phyloP scores from a whole-genome alignment of 176 grass and related monocot species.

The Avena atlantica region DNA sequence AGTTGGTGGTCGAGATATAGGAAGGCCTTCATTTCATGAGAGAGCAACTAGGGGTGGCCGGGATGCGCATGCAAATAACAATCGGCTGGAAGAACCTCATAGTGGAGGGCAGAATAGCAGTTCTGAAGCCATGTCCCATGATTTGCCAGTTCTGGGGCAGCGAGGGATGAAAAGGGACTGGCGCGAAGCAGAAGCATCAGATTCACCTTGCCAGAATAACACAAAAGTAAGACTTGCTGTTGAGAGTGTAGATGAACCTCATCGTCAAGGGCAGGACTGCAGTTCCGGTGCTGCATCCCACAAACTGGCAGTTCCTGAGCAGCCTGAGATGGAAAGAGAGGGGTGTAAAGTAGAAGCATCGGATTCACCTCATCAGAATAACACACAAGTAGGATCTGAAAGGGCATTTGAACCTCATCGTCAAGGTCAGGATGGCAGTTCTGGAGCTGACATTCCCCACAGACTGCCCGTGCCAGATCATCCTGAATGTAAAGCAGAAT shows the following conservation, averaged over 20 bases:
- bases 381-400: slow-evolving; percentile 25
- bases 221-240: slow-evolving; percentile 40
- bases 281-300: background rate
- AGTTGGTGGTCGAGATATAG: slow-evolving; percentile 32
- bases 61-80: slow-evolving; percentile 33
- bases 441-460: slow-evolving; percentile 2
- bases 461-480: slow-evolving; percentile 10
- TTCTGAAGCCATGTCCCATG: background rate
- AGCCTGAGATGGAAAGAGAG: slow-evolving; percentile 38
- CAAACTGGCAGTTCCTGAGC: slow-evolving; percentile 1
- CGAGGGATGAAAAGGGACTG: slow-evolving; percentile 47
- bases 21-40: slow-evolving; percentile 26
- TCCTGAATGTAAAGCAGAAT: slow-evolving; percentile 30
- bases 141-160: slow-evolving; percentile 28
- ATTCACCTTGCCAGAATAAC: slow-evolving; percentile 44
- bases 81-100: slow-evolving; percentile 21
- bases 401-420: background rate
- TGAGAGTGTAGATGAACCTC: slow-evolving; percentile 23
- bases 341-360: slow-evolving; percentile 37
- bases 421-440: slow-evolving; percentile 1
- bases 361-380: slow-evolving; percentile 33
- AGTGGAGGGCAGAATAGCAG: background rate
- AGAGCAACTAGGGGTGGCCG: slow-evolving; percentile 21
- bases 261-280: background rate
- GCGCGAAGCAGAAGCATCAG: slow-evolving; percentile 44